Evolutionary conservation across 2,329 filamentous ascomycete species (phyloP), one percentile per base, ranked within the genome.

Genomic region (Fusarium sp.): DNA sequence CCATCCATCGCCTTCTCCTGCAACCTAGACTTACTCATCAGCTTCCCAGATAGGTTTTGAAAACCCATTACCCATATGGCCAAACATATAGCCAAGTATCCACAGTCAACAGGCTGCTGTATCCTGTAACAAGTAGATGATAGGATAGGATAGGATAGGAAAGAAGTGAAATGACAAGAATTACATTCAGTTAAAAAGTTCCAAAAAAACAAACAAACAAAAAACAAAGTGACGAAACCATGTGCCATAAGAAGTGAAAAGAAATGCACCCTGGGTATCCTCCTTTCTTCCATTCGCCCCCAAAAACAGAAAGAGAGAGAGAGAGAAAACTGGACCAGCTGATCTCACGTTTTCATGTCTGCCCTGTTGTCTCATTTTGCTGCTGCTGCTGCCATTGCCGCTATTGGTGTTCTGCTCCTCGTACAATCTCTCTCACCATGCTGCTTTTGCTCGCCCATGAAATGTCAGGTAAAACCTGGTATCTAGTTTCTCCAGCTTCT

Each of bases 251-350:
- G 42, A 74, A 70, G 61, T 55, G 41, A 74, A 65, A 73, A 45
- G 28, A 73, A 74, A 77, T 69, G 72, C 63, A 74, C 36, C 61
- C 63, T 70, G 74, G 74, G 74, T 75, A 75, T 76, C 63, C 72
- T 60, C 63, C 61, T 53, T 51, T 61, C 61, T 42, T 39, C 44
- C 57, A 15, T 66, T 45, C 39, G 44, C 50, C 61, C 58, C 48
- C 35, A 66, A 48, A 65, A 45, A 66, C 41, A 67, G 39, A 47
- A 51, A 38, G 39, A 57, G n/a, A 57, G 26, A 57, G 26, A 66
- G 30, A 51, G 39, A 67, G 36, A 66, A 38, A 67, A 31, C 22
- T 51, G 30, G 50, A 44, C 15, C 41, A 39, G 61, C 35, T 39
- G 28, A 50, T 42, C 50, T 65, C 51, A 41, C 35, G 36, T 61